A percentile compares a stretch with the other conserved stretches of the same genome.
phyloP scores from a whole-genome alignment of 495 filamentous ascomycete genomes.

The Bryoglossum gracile region DNA sequence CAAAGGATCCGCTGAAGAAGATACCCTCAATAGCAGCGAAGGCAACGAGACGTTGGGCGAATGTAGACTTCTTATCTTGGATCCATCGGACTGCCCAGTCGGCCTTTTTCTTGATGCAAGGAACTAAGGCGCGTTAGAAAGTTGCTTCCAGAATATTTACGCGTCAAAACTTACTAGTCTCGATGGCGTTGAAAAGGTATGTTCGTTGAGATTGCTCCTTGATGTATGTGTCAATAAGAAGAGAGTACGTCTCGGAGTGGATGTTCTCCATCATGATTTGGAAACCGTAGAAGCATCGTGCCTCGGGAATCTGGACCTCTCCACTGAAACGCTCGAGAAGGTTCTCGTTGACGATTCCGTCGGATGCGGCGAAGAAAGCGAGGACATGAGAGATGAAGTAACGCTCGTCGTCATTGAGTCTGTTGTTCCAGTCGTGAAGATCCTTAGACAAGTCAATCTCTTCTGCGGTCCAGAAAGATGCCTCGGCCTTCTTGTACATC shows the following conservation, averaged over 20 bases:
- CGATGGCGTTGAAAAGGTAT: conserved; percentile 96
- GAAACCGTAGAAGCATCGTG: conserved; percentile 99
- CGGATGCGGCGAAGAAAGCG: conserved; percentile 98
- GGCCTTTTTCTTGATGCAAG: conserved; percentile 94
- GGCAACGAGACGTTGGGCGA: conserved; percentile 90
- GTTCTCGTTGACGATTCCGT: conserved; percentile 99
- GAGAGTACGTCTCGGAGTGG: conserved; percentile 98
- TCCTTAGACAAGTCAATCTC: conserved; percentile 99
- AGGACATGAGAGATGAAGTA: conserved; percentile 98
- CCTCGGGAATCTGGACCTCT: conserved; percentile 95
- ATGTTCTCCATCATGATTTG: conserved; percentile 99
- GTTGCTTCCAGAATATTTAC: not conserved
- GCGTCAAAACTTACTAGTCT: conserved; percentile 62
- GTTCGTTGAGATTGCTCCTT: conserved; percentile 94
- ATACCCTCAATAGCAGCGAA: conserved; percentile 98
- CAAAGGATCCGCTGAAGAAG: conserved; percentile 99
- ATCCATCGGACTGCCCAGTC: conserved; percentile 98
- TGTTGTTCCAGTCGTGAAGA: conserved; percentile 97
- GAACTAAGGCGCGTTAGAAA: conserved; percentile 47
- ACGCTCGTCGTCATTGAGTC: conserved; percentile 90
- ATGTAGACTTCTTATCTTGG: conserved; percentile 81
- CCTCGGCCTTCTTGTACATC: conserved; percentile 99
- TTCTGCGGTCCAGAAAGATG: conserved; percentile 99
- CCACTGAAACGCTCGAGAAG: conserved; percentile 94
- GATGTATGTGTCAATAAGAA: conserved; percentile 99